Conservation (phyloP, 768 basidiomycete species). For the Phanerochaete sordida region DNA sequence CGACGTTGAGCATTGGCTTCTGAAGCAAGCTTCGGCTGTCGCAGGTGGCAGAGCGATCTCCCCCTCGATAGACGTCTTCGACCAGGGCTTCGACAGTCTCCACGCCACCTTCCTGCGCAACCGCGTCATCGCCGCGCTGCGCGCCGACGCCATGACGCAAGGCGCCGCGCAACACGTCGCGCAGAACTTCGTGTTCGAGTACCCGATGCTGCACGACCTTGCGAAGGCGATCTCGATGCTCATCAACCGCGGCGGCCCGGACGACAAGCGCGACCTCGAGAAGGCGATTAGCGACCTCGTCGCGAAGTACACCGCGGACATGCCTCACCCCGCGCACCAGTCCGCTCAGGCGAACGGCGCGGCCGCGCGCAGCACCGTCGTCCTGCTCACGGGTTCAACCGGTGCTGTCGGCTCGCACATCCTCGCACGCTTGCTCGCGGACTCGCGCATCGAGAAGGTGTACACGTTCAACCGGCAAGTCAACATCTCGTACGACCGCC, state of each 20-base stretch:
- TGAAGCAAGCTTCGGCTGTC: slow-evolving; percentile 3
- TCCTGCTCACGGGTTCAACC: slow-evolving; percentile 31
- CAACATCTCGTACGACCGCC: not conserved
- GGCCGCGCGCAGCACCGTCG: slow-evolving; percentile 12
- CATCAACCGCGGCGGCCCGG: not conserved
- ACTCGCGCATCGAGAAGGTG: slow-evolving; percentile 5
- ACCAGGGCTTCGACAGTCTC: slow-evolving; percentile 27
- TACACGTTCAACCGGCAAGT: slow-evolving; percentile 12
- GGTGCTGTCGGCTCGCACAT: slow-evolving; percentile 28
- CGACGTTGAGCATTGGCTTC: slow-evolving; percentile 12
- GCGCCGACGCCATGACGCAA: not conserved
- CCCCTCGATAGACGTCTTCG: slow-evolving; percentile 20
- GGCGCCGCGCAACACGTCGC: not conserved
- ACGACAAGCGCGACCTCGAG: not conserved
- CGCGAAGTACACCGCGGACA: slow-evolving; percentile 15
- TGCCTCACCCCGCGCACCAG: slow-evolving; percentile 6
- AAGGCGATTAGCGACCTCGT: slow-evolving; percentile 15
- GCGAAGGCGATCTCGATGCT: not conserved
- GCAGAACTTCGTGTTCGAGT: slow-evolving; percentile 9
- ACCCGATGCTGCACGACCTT: slow-evolving; percentile 5
- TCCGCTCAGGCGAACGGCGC: not conserved
- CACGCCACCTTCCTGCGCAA: slow-evolving; percentile 13
- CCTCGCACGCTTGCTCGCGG: slow-evolving; percentile 13
- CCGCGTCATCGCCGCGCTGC: slow-evolving; percentile 9
- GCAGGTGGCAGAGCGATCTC: not conserved